These are phyloP conservation scores for Starmera amethionina DNA, from an alignment of 805 yeast genomes.

Conservation along the genomic window DNA sequence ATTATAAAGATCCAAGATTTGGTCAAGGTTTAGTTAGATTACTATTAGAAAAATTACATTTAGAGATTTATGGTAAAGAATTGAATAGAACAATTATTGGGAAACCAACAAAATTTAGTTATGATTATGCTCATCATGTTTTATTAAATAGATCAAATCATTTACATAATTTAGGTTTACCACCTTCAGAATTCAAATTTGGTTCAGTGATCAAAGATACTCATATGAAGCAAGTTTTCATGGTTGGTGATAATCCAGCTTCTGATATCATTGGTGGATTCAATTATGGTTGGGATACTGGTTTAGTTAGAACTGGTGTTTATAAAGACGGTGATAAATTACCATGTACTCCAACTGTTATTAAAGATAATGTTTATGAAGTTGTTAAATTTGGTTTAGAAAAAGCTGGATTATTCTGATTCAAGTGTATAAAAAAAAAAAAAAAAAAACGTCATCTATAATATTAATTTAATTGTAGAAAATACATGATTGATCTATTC, in stretches of 20 bases:
- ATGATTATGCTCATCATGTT: constrained; percentile 73
- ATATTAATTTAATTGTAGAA: no score
- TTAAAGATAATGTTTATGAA: constrained; percentile 39
- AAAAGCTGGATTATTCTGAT: background rate
- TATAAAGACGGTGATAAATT: constrained; percentile 46
- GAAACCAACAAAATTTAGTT: constrained; percentile 71
- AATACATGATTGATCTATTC: no score
- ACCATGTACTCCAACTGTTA: constrained; percentile 36
- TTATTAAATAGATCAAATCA: constrained; percentile 30
- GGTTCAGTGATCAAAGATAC: constrained; percentile 16
- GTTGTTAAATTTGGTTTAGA: constrained; percentile 31
- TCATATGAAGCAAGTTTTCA: constrained; percentile 59
- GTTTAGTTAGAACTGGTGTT: constrained; percentile 84
- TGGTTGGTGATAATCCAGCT: constrained; percentile 97
- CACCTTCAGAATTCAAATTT: constrained; percentile 4
- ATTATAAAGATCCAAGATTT: constrained; percentile 64
- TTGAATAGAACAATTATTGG: constrained; percentile 59
- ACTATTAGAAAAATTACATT: constrained; percentile 49
- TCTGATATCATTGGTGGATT: constrained; percentile 89
- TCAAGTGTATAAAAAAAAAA: no score
- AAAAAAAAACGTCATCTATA: no score
- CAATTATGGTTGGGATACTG: constrained; percentile 78
- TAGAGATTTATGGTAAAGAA: constrained; percentile 35
- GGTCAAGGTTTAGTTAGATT: constrained; percentile 87
- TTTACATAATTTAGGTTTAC: constrained; percentile 13